These are phyloP conservation scores for Salix brachista DNA, from an alignment of 345 rosid genomes.

Conservation along the genomic window DNA sequence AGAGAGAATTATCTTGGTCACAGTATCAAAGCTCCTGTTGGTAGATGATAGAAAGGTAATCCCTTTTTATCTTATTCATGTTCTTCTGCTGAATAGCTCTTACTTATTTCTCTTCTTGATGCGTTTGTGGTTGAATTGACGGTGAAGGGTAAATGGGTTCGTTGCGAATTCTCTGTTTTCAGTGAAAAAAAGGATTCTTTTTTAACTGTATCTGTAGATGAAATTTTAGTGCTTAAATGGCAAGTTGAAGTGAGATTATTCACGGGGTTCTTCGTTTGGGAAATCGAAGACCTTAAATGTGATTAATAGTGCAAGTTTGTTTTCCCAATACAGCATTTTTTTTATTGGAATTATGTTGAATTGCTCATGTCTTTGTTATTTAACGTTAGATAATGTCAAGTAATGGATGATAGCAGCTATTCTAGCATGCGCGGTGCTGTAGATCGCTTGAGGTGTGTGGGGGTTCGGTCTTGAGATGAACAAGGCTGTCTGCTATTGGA, in stretches of 20 bases:
- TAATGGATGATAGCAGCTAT: not conserved
- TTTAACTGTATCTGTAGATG: not conserved
- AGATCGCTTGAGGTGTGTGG: not conserved
- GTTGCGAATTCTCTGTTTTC: not conserved
- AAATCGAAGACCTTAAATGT: not conserved
- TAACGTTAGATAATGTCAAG: not conserved
- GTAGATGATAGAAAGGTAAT: slow-evolving; percentile 96
- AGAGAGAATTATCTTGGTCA: slow-evolving; percentile 88
- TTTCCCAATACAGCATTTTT: not conserved
- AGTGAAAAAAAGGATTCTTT: not conserved
- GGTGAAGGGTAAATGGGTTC: not conserved
- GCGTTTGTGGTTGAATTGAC: not conserved
- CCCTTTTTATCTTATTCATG: not conserved
- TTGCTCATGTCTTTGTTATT: not conserved
- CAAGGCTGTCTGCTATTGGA: not conserved
- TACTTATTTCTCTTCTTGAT: not conserved
- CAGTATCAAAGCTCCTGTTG: slow-evolving; percentile 92
- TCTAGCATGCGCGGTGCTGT: not conserved
- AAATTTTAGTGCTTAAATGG: not conserved
- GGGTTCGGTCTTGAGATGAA: not conserved
- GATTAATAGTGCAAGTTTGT: not conserved
- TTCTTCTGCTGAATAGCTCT: not conserved
- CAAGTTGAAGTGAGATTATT: not conserved
- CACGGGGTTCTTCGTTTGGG: not conserved
- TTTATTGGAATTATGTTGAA: not conserved